Evolutionary conservation across 1,284 basidiomycete species (phyloP), one percentile per base, ranked within the genome.

Genomic region (Ceraceosorus guamensis): DNA sequence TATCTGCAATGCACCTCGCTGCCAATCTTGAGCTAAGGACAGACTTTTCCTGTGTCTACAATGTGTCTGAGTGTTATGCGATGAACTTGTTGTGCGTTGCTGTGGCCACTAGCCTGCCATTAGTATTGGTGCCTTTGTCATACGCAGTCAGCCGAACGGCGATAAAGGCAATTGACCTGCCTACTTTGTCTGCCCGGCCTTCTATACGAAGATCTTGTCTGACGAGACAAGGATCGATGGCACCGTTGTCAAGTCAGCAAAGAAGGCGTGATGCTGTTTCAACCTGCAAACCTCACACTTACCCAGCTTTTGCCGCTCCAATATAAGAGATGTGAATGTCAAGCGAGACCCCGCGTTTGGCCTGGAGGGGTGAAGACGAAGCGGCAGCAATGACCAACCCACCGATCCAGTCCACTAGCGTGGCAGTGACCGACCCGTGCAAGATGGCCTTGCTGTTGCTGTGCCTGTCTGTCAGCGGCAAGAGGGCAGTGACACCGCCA

Each of bases 371-470:
- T 6, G 60, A 61, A 1, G 57, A 52, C 1, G 60, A 57, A 7
- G 60, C 57, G 45, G 60, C 57, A 4, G 65, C 66, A 41, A 68
- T 61, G 50, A 66, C 60, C 45, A 68, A 53, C 45, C 64, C 64
- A 32, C 64, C 66, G 43, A 66, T 57, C 63, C 64, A 66, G 45
- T 68, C 66, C 35, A 68, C 52, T 35, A 68, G 62, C 10, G 66
- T 68, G 3, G 66, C 66, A 1, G 66, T 63, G 0, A 65, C 63
- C 6, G 64, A 66, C 6, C 66, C 66, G 55, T 68, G 66, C 4
- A 68, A 56, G 56, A 62, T 66, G 43, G 57, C 55, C 47, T 65
- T 59, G 48, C 46, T 51, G 65, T 68, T 68, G 57, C 66, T 58
- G 6, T 63, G 60, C 4, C 56, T 61, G n/a, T 35, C 18, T 0